Conservation (phyloP, 345 rosid genomes). For the Boechera stricta region DNA sequence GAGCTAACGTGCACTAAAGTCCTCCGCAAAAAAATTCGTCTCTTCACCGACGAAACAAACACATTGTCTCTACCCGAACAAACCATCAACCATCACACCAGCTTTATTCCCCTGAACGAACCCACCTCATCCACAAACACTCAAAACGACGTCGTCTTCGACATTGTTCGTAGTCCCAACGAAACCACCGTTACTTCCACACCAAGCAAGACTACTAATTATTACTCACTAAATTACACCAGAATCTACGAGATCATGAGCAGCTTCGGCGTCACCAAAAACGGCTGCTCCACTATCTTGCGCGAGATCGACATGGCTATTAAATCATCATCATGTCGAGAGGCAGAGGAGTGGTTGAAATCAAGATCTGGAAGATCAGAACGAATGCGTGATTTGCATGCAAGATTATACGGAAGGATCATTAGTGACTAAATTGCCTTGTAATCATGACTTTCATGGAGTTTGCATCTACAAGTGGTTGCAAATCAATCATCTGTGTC, state of each 20-base stretch:
- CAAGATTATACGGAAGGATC: neutral
- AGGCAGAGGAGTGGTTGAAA: slow-evolving; percentile 7
- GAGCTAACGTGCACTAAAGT: slow-evolving; percentile 22
- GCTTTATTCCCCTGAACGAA: neutral
- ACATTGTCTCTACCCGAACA: neutral
- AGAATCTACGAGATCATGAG: neutral
- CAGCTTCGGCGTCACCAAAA: neutral
- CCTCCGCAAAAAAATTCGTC: neutral
- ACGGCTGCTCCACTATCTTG: neutral
- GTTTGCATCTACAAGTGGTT: slow-evolving; percentile 6
- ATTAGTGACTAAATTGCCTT: neutral
- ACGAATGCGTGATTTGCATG: slow-evolving; percentile 25
- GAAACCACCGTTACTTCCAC: slow-evolving; percentile 2
- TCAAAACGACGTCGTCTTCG: neutral
- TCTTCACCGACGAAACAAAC: neutral
- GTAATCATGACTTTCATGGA: slow-evolving; percentile 19
- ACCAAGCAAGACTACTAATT: neutral
- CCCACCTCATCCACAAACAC: neutral
- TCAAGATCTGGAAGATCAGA: slow-evolving; percentile 9
- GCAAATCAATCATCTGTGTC: neutral
- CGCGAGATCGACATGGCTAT: neutral
- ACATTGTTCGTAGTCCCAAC: neutral
- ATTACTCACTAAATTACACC: neutral
- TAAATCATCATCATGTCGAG: neutral
- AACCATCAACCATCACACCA: neutral